Base-by-base conservation (phyloP, 1,284 basidiomycete genomes). In the Leccinum insolens region DNA sequence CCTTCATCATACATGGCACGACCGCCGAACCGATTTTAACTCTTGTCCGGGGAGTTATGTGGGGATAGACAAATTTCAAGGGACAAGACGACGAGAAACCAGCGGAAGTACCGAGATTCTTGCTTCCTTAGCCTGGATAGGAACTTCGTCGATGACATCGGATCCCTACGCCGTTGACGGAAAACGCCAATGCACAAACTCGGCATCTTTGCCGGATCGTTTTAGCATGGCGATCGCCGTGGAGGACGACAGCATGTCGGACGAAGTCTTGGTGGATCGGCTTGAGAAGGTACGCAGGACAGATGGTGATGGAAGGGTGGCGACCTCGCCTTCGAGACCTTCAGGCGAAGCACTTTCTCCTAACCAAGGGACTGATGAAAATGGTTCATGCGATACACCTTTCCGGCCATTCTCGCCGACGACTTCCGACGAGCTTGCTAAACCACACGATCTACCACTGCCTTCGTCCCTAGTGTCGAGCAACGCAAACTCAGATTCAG, bases 161-260 rank as follows among this genome's bases (percentile, higher is more conserved):
- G n/a, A 39, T 22, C 17, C 66, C 39, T 61, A 59, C 37, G 39
- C 55, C 11, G 4, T 64, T 59, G 5, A 66, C 11, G 41, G 20
- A 46, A 60, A 12, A 49, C 2, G 9, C 63, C 68, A 41, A 11
- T 8, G 7, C 0, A 25, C 62, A 63, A 66, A 49, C 34, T 11
- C 63, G 28, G 22, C 25, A 25, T 63, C 52, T 44, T 46, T 63
- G 9, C 44, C 69, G 1, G 67, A 68, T 57, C 64, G 31, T 7
- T 39, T 77, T 46, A 64, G 64, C 62, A 71, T 76, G 62, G 80
- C 81, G 1, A 82, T 82, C 71, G 85, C 83, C 9, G 80, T 86
- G 72, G 82, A 81, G 22, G 84, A 86, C 59, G 83, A 85, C 52
- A 82, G 75, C 12, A 78, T 87, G 63, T 78, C 84, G 2, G 84